Conservation (phyloP, 768 basidiomycete genomes). For the Tylopilus vinaceipallidus region DNA sequence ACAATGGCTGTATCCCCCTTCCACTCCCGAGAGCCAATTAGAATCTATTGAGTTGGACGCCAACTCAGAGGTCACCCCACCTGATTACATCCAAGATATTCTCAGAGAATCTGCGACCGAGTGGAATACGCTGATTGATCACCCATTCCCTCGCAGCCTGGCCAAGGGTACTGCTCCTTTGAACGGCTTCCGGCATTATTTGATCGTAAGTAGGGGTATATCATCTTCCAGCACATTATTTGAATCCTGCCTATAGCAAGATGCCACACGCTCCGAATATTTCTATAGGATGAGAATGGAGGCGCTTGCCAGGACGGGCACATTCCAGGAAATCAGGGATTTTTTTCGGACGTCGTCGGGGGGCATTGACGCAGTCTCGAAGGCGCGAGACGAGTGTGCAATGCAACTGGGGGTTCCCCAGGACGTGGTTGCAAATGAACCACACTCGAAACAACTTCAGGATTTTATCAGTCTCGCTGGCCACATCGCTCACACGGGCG, state of each 20-base stretch:
- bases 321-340: not conserved
- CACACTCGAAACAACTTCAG: not conserved
- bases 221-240: not conserved
- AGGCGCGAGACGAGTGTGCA: not conserved
- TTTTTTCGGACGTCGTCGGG: not conserved
- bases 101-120: not conserved
- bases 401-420: not conserved
- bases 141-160: not conserved
- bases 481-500: not conserved
- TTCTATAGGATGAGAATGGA: not conserved
- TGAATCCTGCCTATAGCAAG: not conserved
- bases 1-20: too few species aligned
- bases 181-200: slow-evolving; percentile 7
- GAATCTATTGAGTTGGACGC: too few species aligned
- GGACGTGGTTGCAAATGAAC: not conserved
- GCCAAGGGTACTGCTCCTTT: not conserved
- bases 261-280: slow-evolving; percentile 4
- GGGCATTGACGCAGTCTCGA: not conserved
- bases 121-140: not conserved
- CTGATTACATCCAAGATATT: not conserved
- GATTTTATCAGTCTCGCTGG: not conserved
- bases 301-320: not conserved
- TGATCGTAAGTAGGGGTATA: not conserved
- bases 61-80: too few species aligned
- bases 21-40: too few species aligned